Percentiles rank a stretch among this genome's conserved stretches.
Evolutionary conservation across 331 rosid genomes (phyloP).

Genomic region (Cydonia oblonga): DNA sequence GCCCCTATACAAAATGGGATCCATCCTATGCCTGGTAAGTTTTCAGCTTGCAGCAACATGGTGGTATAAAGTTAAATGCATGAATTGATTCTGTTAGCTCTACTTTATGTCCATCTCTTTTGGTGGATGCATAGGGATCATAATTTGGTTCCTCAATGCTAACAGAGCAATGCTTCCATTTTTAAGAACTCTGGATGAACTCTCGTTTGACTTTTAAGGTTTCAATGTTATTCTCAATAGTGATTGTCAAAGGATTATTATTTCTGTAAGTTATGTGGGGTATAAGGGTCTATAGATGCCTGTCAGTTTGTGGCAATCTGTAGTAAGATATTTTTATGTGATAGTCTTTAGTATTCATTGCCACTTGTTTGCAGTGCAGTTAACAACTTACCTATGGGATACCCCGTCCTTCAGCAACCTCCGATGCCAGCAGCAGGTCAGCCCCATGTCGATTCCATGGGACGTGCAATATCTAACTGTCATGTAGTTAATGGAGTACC

Average conservation of each 20-base stretch:
- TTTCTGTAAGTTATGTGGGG: neutral
- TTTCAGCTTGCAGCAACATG: slow-evolving; percentile 23
- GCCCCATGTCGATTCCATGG: slow-evolving; percentile 70
- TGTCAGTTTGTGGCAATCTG: neutral
- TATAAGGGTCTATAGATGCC: neutral
- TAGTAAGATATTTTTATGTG: neutral
- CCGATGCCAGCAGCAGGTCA: slow-evolving; percentile 62
- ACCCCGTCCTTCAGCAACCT: slow-evolving; percentile 79
- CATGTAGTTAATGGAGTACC: slow-evolving; percentile 91
- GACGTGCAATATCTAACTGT: slow-evolving; percentile 59
- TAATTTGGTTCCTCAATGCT: neutral
- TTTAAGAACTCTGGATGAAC: neutral
- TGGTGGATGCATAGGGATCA: neutral
- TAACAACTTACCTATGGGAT: slow-evolving; percentile 93
- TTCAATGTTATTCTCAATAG: neutral
- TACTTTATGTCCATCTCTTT: neutral
- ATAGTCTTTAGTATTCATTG: slow-evolving; percentile 34
- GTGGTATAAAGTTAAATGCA: neutral
- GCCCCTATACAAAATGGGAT: slow-evolving; percentile 96
- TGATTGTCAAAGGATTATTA: neutral
- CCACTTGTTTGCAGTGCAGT: slow-evolving; percentile 83
- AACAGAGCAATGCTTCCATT: neutral
- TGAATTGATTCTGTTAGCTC: neutral
- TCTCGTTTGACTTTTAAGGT: neutral
- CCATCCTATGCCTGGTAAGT: slow-evolving; percentile 92